Evolutionary conservation across 495 filamentous ascomycete genomes (phyloP).

Genomic region (Hypoxylon perforatum): DNA sequence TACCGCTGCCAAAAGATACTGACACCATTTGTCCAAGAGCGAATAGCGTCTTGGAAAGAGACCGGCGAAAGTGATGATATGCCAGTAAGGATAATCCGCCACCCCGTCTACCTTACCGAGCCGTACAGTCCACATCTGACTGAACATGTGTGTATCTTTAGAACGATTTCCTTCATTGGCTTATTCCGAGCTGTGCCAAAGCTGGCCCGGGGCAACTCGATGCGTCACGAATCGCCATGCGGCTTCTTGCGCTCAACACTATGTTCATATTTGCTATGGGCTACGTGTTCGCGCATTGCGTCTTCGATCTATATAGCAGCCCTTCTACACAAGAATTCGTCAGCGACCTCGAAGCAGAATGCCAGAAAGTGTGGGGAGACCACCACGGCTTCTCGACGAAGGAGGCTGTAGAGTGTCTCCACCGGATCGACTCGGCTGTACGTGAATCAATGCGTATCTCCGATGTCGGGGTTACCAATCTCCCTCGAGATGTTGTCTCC

Average conservation of each 20-base stretch:
- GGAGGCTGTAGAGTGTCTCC: background rate
- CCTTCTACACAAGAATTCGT: background rate
- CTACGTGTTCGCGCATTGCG: background rate
- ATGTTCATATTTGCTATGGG: constrained; percentile 8
- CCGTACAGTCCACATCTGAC: too few relatives aligned
- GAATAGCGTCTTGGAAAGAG: background rate
- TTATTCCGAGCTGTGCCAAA: background rate
- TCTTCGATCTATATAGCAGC: background rate
- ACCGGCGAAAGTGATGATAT: background rate
- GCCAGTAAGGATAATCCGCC: too few relatives aligned
- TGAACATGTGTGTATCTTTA: too few relatives aligned
- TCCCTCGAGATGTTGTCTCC: background rate
- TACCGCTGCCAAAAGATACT: background rate
- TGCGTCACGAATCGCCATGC: too few relatives aligned
- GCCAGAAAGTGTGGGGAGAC: background rate
- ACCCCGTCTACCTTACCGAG: too few relatives aligned
- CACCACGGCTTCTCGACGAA: background rate
- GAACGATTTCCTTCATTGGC: background rate
- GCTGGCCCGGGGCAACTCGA: background rate
- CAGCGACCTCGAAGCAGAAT: background rate
- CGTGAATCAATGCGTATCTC: background rate
- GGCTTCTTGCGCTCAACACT: constrained; percentile 9
- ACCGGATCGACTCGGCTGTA: background rate
- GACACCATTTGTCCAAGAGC: background rate
- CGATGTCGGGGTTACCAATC: background rate